Conservation (phyloP, 352 stramenopile species). For the Pythium chondricola region DNA sequence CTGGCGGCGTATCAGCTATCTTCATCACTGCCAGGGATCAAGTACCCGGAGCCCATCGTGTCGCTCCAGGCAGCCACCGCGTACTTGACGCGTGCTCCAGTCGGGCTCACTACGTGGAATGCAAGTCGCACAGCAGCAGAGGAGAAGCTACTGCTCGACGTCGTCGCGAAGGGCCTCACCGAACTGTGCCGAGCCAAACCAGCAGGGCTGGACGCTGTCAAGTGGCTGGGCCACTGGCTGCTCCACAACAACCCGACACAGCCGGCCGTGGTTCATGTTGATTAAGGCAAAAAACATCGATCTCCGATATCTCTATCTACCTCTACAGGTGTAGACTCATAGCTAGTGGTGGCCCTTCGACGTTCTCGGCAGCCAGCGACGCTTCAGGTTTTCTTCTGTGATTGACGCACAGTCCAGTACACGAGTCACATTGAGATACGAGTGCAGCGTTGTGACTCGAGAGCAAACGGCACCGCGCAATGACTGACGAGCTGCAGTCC, state of each 20-base stretch:
- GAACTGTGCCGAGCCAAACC: slow-evolving; percentile 83
- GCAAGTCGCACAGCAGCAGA: slow-evolving; percentile 22
- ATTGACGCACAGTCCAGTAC: no score
- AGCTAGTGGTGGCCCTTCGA: no score
- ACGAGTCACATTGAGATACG: no score
- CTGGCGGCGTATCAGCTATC: slow-evolving; percentile 55
- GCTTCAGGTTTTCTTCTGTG: not conserved
- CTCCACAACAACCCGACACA: slow-evolving; percentile 84
- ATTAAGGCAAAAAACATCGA: slow-evolving; percentile 15
- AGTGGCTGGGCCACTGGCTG: slow-evolving; percentile 81
- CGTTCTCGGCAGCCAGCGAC: no score
- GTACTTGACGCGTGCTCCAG: slow-evolving; percentile 50
- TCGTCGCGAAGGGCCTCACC: slow-evolving; percentile 65
- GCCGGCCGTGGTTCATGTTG: slow-evolving; percentile 45
- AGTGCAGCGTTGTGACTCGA: no score
- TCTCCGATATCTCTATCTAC: no score
- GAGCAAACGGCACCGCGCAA: no score
- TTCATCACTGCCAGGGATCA: slow-evolving; percentile 51
- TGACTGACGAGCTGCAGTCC: slow-evolving; percentile 84
- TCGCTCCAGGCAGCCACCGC: slow-evolving; percentile 45
- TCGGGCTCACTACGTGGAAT: slow-evolving; percentile 51
- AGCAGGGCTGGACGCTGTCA: slow-evolving; percentile 60
- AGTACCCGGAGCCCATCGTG: slow-evolving; percentile 46
- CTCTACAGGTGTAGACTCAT: no score
- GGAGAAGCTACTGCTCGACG: slow-evolving; percentile 42